Conservation (phyloP, 768 basidiomycete species). For the Amanita rimosa region DNA sequence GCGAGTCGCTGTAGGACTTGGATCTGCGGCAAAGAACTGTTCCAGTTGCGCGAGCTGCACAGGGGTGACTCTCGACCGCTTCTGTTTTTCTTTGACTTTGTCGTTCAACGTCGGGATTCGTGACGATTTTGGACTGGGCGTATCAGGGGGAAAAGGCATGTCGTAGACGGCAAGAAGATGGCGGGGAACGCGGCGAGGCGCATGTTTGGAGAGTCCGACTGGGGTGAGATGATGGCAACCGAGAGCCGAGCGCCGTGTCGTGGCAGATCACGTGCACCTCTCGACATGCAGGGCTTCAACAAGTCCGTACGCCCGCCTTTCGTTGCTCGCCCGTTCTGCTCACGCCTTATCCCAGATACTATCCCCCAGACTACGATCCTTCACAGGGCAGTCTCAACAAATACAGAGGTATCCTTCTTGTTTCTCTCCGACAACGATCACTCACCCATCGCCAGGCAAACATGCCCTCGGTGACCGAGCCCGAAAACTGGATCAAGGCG, state of each 20-base stretch:
- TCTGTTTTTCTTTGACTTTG: slow-evolving; percentile 45
- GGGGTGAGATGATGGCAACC: not conserved
- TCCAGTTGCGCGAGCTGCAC: slow-evolving; percentile 74
- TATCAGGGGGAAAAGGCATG: not conserved
- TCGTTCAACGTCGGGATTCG: not conserved
- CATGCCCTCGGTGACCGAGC: slow-evolving; percentile 92
- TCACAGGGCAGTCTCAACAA: slow-evolving; percentile 62
- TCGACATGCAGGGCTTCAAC: slow-evolving; percentile 33
- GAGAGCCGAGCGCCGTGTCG: not conserved
- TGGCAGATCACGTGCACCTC: not conserved
- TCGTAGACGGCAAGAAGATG: not conserved
- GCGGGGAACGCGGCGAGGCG: not conserved
- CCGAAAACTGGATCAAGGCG: slow-evolving; percentile 91
- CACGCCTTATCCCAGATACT: slow-evolving; percentile 24
- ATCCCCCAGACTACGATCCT: slow-evolving; percentile 40
- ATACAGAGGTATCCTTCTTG: slow-evolving; percentile 41
- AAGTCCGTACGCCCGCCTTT: slow-evolving; percentile 19
- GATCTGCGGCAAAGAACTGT: slow-evolving; percentile 53
- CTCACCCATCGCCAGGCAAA: slow-evolving; percentile 44
- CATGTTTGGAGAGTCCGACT: not conserved
- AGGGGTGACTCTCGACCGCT: slow-evolving; percentile 69
- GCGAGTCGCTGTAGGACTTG: slow-evolving; percentile 60
- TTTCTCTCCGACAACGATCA: not conserved
- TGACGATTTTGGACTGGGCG: not conserved
- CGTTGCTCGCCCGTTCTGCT: not conserved